A percentile compares a stretch with the other conserved stretches of the same genome.
phyloP scores from a whole-genome alignment of 768 basidiomycete species.

The Butyriboletus loyo region DNA sequence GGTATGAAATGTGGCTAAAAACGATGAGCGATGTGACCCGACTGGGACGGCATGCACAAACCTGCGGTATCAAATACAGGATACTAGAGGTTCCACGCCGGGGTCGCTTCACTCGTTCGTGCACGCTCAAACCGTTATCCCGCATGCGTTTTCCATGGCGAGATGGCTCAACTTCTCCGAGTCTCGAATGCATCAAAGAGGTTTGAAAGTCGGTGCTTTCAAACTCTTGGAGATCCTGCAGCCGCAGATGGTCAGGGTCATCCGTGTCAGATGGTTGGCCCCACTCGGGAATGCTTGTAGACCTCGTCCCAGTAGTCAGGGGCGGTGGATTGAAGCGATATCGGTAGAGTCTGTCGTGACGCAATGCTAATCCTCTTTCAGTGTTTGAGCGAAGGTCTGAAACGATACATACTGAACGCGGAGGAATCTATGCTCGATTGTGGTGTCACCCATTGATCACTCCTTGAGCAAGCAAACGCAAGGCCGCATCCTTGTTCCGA shows the following conservation, averaged over 20 bases:
- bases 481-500: conserved; percentile 24
- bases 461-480: conserved; percentile 11
- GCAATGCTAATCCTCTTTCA: conserved; percentile 19
- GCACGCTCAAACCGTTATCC: not conserved
- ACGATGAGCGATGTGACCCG: conserved; percentile 10
- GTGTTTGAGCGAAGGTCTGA: not conserved
- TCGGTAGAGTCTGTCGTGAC: conserved; percentile 18
- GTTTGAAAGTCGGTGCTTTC: conserved; percentile 32
- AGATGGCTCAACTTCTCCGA: not conserved
- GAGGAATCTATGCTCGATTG: conserved; percentile 8
- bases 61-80: conserved; percentile 44
- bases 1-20: conserved; percentile 25
- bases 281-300: conserved; percentile 37
- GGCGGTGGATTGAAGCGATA: conserved; percentile 22
- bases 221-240: conserved; percentile 46
- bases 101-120: conserved; percentile 29
- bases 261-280: conserved; percentile 27
- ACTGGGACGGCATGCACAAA: conserved; percentile 24
- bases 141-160: conserved; percentile 10
- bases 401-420: conserved; percentile 20
- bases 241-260: conserved; percentile 35
- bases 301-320: not conserved
- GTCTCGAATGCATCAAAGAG: not conserved
- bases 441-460: conserved; percentile 21
- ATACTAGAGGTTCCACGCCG: conserved; percentile 37